These are phyloP conservation scores for Curvularia hawaiiensis DNA, from an alignment of 2,329 filamentous ascomycete genomes.

Conservation along the genomic window DNA sequence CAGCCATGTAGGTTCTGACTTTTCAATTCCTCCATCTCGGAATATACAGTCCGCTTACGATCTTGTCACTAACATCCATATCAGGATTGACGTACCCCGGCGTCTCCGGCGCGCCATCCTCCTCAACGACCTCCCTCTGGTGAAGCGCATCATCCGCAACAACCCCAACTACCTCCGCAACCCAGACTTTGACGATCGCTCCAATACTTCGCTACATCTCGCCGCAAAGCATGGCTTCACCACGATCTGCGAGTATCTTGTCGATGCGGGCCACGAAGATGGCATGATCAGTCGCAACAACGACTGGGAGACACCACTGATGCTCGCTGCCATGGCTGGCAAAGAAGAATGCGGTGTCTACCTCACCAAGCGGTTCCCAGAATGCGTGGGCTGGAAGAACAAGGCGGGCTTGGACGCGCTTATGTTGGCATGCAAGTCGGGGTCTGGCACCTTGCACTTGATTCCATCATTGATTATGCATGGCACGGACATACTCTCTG, in stretches of 20 bases:
- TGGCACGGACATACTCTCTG: constrained; percentile 33
- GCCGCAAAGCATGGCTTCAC: constrained; percentile 75
- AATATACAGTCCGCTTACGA: not conserved
- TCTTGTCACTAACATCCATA: not conserved
- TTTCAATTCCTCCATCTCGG: not conserved
- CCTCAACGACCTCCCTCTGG: constrained; percentile 73
- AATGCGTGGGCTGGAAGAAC: constrained; percentile 69
- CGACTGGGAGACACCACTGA: constrained; percentile 78
- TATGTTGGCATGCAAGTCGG: constrained; percentile 47
- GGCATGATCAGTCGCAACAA: constrained; percentile 77
- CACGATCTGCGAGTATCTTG: constrained; percentile 70
- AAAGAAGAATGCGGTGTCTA: constrained; percentile 76
- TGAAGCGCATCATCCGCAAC: constrained; percentile 75
- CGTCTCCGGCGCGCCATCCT: constrained; percentile 83
- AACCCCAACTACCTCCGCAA: constrained; percentile 77
- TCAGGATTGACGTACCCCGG: constrained; percentile 76
- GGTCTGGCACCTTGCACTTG: constrained; percentile 52
- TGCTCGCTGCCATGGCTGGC: constrained; percentile 73
- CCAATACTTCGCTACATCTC: constrained; percentile 84
- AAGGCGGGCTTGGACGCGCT: constrained; percentile 70
- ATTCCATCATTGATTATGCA: constrained; percentile 46
- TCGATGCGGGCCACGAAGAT: constrained; percentile 77
- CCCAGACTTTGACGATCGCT: constrained; percentile 74
- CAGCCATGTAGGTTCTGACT: constrained; percentile 29
- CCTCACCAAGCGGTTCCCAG: constrained; percentile 68